Percentiles rank a stretch among this genome's conserved stretches.
Conservation (phyloP, 148 eudicot genomes). For the Rhododendron kiyosumense region DNA sequence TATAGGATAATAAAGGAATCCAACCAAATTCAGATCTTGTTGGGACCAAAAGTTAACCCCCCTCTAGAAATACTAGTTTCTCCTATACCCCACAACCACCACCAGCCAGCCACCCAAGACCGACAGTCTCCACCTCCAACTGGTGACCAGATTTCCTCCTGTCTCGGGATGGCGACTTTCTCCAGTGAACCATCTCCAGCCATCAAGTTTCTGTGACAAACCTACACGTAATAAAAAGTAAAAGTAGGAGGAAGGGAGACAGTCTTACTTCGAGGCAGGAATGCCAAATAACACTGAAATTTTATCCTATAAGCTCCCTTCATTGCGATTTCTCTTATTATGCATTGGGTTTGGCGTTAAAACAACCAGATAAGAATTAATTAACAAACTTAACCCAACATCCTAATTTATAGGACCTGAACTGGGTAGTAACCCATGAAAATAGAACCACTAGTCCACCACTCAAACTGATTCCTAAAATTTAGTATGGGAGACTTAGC, state of each 20-base stretch:
- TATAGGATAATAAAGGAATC: not conserved
- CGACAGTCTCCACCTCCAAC: not conserved
- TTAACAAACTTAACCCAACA: not conserved
- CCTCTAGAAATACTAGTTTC: not conserved
- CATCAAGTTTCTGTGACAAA: not conserved
- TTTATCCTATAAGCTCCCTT: not conserved
- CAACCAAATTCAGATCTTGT: not conserved
- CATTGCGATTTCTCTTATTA: not conserved
- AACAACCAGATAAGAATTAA: not conserved
- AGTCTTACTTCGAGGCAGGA: not conserved
- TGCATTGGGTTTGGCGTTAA: not conserved
- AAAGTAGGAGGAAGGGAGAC: not conserved
- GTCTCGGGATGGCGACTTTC: not conserved
- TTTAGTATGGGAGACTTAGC: too few species aligned
- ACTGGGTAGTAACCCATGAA: not conserved
- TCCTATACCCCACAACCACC: not conserved
- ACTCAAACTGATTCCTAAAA: not conserved
- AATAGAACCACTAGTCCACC: not conserved
- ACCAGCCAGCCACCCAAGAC: not conserved
- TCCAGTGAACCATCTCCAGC: not conserved
- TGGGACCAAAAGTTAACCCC: not conserved
- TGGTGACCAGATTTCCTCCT: not conserved
- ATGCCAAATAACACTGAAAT: not conserved
- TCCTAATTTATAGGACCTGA: not conserved
- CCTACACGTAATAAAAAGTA: not conserved